Percentiles rank a stretch among this genome's conserved stretches.
These are phyloP conservation scores for Claviceps humidiphila DNA, from an alignment of 2,329 filamentous ascomycete genomes.

Conservation along the genomic window DNA sequence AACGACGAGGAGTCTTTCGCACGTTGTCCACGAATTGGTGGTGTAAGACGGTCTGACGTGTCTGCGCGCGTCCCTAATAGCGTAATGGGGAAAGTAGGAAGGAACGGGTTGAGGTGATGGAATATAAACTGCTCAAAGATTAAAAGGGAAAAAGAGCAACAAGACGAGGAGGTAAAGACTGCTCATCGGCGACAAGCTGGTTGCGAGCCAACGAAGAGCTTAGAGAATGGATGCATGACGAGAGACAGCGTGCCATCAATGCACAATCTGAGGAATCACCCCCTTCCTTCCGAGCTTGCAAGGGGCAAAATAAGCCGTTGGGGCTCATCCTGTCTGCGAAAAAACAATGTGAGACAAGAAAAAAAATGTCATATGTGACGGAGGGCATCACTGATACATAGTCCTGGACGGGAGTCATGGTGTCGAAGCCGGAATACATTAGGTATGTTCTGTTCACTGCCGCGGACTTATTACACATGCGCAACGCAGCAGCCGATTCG, in stretches of 20 bases:
- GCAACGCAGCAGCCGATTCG: too few relatives aligned
- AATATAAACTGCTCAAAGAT: not conserved
- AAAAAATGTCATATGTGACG: too few relatives aligned
- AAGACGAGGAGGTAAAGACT: not conserved
- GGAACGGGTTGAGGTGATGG: too few relatives aligned
- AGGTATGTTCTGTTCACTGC: too few relatives aligned
- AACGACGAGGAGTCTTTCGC: not conserved
- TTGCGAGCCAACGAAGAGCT: too few relatives aligned
- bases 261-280: not conserved
- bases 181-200: not conserved
- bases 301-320: not conserved
- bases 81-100: too few relatives aligned
- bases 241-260: not conserved
- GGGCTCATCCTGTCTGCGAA: not conserved
- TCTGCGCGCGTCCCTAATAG: not conserved
- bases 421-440: not conserved
- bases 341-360: not conserved
- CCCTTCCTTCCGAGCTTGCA: not conserved
- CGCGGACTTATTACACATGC: not conserved
- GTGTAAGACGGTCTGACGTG: not conserved
- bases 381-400: not conserved
- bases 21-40: not conserved
- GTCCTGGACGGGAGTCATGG: not conserved
- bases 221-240: not conserved
- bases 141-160: not conserved